These are phyloP conservation scores for Radiomyces spectabilis DNA, from an alignment of 192 early-diverging fungal species.

Conservation along the genomic window DNA sequence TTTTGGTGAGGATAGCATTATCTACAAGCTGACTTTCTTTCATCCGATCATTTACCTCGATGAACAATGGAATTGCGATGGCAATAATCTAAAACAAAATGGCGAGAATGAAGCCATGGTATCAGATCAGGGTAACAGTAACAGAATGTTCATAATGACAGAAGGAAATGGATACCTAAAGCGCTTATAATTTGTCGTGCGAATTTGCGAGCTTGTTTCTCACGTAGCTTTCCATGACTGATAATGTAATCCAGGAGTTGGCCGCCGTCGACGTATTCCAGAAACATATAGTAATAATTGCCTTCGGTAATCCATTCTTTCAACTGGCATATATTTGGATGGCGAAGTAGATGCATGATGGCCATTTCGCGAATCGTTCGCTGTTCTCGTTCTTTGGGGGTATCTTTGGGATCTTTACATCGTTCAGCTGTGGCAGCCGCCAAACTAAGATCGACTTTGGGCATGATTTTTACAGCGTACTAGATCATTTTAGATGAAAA, in stretches of 20 bases:
- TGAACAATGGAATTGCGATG: slow-evolving; percentile 32
- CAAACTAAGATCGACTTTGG: slow-evolving; percentile 14
- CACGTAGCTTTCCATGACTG: slow-evolving; percentile 68
- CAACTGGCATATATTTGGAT: slow-evolving; percentile 77
- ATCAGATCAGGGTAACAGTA: no score
- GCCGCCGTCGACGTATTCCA: slow-evolving; percentile 76
- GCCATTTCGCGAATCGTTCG: slow-evolving; percentile 63
- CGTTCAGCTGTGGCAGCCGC: not conserved
- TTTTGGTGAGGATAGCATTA: not conserved
- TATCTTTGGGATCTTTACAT: slow-evolving; percentile 27
- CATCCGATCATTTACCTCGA: slow-evolving; percentile 15
- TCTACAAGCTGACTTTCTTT: not conserved
- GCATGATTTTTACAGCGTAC: slow-evolving; percentile 63
- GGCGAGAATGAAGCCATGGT: no score
- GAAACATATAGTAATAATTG: slow-evolving; percentile 68
- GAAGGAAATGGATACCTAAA: not conserved
- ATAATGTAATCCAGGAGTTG: slow-evolving; percentile 83
- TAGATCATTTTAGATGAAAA: slow-evolving; percentile 15
- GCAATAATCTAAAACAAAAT: slow-evolving; percentile 21
- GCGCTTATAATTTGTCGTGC: slow-evolving; percentile 73
- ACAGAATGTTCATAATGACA: no score
- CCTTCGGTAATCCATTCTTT: slow-evolving; percentile 62
- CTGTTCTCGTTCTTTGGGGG: slow-evolving; percentile 37
- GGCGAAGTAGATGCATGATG: slow-evolving; percentile 71
- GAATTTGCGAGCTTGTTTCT: slow-evolving; percentile 70